Percentiles rank a stretch among this genome's conserved stretches.
Conservation (phyloP, 495 filamentous ascomycete species). For the Aspergillus sclerotioniger region DNA sequence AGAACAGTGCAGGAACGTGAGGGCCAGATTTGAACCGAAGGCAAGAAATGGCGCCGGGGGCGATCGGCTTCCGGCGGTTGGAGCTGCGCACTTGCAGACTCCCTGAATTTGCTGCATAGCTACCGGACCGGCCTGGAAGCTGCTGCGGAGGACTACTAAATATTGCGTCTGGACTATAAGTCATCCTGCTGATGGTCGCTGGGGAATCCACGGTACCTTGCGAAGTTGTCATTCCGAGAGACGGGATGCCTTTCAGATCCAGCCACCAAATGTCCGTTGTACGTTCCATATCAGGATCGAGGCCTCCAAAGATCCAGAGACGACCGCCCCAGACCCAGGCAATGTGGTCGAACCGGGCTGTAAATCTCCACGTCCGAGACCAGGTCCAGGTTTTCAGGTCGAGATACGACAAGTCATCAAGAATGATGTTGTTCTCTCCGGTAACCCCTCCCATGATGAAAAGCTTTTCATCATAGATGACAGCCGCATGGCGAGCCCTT, state of each 20-base stretch:
- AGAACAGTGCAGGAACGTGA: slow-evolving; percentile 80
- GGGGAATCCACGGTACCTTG: slow-evolving; percentile 59
- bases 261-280: slow-evolving; percentile 95
- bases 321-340: slow-evolving; percentile 87
- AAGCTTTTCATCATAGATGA: slow-evolving; percentile 92
- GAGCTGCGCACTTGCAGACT: slow-evolving; percentile 78
- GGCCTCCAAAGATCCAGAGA: slow-evolving; percentile 95
- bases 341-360: slow-evolving; percentile 88
- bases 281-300: slow-evolving; percentile 93
- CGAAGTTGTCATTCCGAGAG: slow-evolving; percentile 71
- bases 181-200: slow-evolving; percentile 26
- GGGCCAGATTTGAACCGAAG: slow-evolving; percentile 85
- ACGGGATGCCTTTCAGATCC: slow-evolving; percentile 84
- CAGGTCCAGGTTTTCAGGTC: slow-evolving; percentile 97
- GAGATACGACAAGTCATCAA: slow-evolving; percentile 94
- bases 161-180: slow-evolving; percentile 46
- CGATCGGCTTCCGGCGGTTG: slow-evolving; percentile 66
- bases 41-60: slow-evolving; percentile 86
- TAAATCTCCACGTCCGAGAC: slow-evolving; percentile 95
- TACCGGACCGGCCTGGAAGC: slow-evolving; percentile 56
- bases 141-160: slow-evolving; percentile 43
- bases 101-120: slow-evolving; percentile 86
- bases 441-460: slow-evolving; percentile 91
- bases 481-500: slow-evolving; percentile 86
- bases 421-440: slow-evolving; percentile 79